Evolutionary conservation across 805 yeast genomes (phyloP), one percentile per base, ranked within the genome.

Genomic region (Starmerella lactis-condensi): DNA sequence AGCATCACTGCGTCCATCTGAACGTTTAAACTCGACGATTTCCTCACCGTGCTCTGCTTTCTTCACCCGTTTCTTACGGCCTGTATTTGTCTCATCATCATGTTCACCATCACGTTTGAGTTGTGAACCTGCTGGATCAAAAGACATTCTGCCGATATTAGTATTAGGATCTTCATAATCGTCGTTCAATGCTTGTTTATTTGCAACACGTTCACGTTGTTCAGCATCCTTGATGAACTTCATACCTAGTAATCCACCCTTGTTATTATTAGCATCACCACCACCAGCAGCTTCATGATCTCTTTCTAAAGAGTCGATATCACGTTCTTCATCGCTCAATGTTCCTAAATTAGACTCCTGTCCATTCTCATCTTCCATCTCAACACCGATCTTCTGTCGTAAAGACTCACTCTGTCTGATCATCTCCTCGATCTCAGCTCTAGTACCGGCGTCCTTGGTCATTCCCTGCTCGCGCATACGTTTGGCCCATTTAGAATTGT

Each of bases 351-450:
- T 49, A 18, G 48, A 57, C 30, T 54, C 58, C 15, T 49, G 53
- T 17, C 52, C 63, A 6, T 28, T 19, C 13, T 54, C 61, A 12
- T 67, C 72, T 17, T 69, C 72, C 32, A 62, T 66, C 35, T 58
- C 60, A 6, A 82, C 92, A 34, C 75, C 50, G 39, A 85, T 77
- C 47, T 75, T 78, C 30, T 68, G 55, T 32, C 75, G 69, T 36
- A 85, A 61, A 33, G 64, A 61, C 46, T 83, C 93, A 26, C 93
- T 89, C 47, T 77, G 78, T 47, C 81, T 65, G 36, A 85, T 57
- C 94, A 83, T 83, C 46, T 81, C 94, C 54, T 89, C 96, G 62
- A 85, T 66, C 47, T 89, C 96, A 6, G 70, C 76, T 46, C 96
- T 64, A 14, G 76, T 75, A 21, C 68, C 70, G 22, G 74, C 69